Evolutionary conservation across 1,284 basidiomycete genomes (phyloP), one percentile per base, ranked within the genome.

Genomic region (Caloboletus firmus): DNA sequence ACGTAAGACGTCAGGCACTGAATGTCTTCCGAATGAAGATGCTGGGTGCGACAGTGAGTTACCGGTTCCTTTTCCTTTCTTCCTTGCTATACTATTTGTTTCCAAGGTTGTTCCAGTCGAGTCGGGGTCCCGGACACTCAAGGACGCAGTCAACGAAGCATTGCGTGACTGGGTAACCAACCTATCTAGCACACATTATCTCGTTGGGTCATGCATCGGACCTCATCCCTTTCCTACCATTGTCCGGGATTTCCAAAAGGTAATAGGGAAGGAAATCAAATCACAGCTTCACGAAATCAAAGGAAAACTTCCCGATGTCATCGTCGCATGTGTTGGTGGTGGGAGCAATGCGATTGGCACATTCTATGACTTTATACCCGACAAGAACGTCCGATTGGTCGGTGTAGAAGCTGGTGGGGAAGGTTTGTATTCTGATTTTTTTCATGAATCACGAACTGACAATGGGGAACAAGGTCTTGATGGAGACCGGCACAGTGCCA

Each of bases 161-260:
- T 84, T 98, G 82, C 85, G 95, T 46, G 95, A 98, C 75, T 99
- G 97, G 97, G 96, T 98, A 20, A 95, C 95, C 42, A 96, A 98
- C 73, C 83, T 99, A 35, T 78, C 90, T 31, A 89, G 78, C 18
- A 98, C 96, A 2, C 95, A 99, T 76, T 99, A 98, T 77, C 84
- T 98, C 59, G 93, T 99, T 61, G 97, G 97, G 37, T 98, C 95
- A 20, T 94, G 89, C 32, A 98, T 99, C 62, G 97, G 97, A 8
- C 97, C 97, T 17, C 96, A 98, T 72, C 97, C 97, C 1, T 99
- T 99, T 85, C 97, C 97, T 1, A 98, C 95, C 32, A 93, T 99
- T 57, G 96, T 99, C 44, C 88, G 96, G 52, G 97, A 99, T 74
- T 98, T 97, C 83, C 97, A 99, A 73, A 86, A 89, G 60, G 84